These are phyloP conservation scores for Pisolithus orientalis DNA, from an alignment of 768 basidiomycete genomes.

Conservation along the genomic window DNA sequence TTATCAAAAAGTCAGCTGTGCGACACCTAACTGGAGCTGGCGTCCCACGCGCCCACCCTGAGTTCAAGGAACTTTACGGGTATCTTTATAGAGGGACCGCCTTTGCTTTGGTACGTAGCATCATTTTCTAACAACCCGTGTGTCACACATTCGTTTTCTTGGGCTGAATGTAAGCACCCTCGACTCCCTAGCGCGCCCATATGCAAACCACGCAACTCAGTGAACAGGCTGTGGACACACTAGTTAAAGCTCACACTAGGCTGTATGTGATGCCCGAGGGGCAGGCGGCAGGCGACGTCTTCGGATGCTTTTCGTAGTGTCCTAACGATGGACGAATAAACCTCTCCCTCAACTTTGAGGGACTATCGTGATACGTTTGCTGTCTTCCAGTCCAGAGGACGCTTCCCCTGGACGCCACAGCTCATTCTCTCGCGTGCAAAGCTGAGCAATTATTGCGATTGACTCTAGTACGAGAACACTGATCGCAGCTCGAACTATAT, in stretches of 20 bases:
- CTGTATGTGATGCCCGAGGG: slow-evolving; percentile 24
- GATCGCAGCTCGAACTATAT: too few relatives aligned
- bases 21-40: slow-evolving; percentile 27
- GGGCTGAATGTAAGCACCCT: background rate
- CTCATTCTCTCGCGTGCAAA: too few relatives aligned
- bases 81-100: slow-evolving; percentile 34
- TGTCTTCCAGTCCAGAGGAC: too few relatives aligned
- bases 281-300: background rate
- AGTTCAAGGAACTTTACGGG: slow-evolving; percentile 36
- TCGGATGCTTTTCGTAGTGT: background rate
- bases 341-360: background rate
- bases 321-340: background rate
- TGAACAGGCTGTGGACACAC: slow-evolving; percentile 21
- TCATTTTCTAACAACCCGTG: background rate
- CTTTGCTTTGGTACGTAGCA: slow-evolving; percentile 34
- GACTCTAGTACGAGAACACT: too few relatives aligned
- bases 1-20: slow-evolving; percentile 35
- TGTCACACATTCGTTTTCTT: background rate
- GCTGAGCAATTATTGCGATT: too few relatives aligned
- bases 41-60: slow-evolving; percentile 29
- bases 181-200: slow-evolving; percentile 18
- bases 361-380: background rate
- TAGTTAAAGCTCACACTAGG: slow-evolving; percentile 32
- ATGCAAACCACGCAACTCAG: slow-evolving; percentile 23
- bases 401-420: too few relatives aligned